A percentile compares a stretch with the other conserved stretches of the same genome.
Conservation (phyloP, 805 yeast genomes). For the Monosporozyma aerobia region DNA sequence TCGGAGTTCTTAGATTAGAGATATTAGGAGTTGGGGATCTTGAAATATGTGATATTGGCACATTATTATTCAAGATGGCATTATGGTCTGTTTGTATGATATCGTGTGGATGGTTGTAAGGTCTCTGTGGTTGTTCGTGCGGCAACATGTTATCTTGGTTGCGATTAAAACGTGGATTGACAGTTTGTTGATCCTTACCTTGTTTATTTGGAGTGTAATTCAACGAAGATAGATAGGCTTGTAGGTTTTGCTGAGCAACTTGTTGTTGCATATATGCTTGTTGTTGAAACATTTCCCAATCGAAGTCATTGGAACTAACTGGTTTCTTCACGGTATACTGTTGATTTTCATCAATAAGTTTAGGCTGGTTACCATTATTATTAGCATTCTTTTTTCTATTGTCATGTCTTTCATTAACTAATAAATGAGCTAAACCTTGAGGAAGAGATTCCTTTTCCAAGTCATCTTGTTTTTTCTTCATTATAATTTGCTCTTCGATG, state of each 20-base stretch:
- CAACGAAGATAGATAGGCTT: slow-evolving; percentile 24
- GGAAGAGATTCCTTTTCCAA: slow-evolving; percentile 47
- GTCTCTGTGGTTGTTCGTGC: not conserved
- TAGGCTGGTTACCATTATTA: not conserved
- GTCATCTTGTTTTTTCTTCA: slow-evolving; percentile 39
- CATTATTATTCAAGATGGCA: slow-evolving; percentile 14
- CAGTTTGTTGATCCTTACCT: not conserved
- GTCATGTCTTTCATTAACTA: slow-evolving; percentile 26
- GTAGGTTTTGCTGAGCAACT: slow-evolving; percentile 28
- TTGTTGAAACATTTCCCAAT: slow-evolving; percentile 29
- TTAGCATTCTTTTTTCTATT: not conserved
- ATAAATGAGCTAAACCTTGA: slow-evolving; percentile 42
- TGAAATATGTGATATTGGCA: not conserved
- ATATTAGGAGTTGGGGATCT: not conserved
- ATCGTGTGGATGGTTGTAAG: not conserved
- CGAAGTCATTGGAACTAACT: slow-evolving; percentile 24
- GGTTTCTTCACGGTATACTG: slow-evolving; percentile 28
- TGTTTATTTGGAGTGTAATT: slow-evolving; percentile 4
- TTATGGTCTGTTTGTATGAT: not conserved
- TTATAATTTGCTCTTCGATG: slow-evolving; percentile 39
- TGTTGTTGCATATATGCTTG: slow-evolving; percentile 30
- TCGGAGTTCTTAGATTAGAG: not conserved
- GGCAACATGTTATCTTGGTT: not conserved
- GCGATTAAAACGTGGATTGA: not conserved
- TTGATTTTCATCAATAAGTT: not conserved